Conservation (phyloP, 495 filamentous ascomycete species). For the Xylaria intraflava region DNA sequence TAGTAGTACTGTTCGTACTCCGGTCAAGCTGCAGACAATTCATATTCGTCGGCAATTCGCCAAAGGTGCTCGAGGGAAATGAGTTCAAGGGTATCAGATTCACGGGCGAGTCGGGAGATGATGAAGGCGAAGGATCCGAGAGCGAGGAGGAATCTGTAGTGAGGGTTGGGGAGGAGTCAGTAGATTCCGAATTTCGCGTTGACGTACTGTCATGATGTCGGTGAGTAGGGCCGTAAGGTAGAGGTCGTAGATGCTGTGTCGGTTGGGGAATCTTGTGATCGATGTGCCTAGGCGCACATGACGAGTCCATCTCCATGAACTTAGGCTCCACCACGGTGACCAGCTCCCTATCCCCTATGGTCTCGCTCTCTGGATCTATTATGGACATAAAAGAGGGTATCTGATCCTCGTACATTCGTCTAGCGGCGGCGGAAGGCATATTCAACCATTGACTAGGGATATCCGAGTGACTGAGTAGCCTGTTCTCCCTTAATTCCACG, state of each 20-base stretch:
- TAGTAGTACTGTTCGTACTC: slow-evolving; percentile 26
- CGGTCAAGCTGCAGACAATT: slow-evolving; percentile 27
- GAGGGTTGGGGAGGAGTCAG: slow-evolving; percentile 87
- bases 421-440: slow-evolving; percentile 49
- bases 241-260: slow-evolving; percentile 30
- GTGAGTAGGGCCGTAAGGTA: slow-evolving; percentile 39
- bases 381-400: slow-evolving; percentile 70
- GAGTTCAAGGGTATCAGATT: slow-evolving; percentile 53
- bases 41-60: slow-evolving; percentile 37
- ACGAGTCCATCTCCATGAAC: slow-evolving; percentile 34
- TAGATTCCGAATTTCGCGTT: slow-evolving; percentile 75
- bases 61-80: slow-evolving; percentile 45
- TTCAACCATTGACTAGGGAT: slow-evolving; percentile 15
- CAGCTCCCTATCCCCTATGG: slow-evolving; percentile 37
- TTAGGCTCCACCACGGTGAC: slow-evolving; percentile 41
- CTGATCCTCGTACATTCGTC: slow-evolving; percentile 55
- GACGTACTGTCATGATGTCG: slow-evolving; percentile 64
- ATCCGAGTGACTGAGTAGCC: neutral
- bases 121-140: slow-evolving; percentile 85
- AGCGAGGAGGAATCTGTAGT: slow-evolving; percentile 82
- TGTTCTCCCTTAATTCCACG: neutral
- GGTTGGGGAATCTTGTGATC: slow-evolving; percentile 5
- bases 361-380: slow-evolving; percentile 47
- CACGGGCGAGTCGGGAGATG: slow-evolving; percentile 81
- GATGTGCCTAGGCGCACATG: slow-evolving; percentile 19